Evolutionary conservation across 1,139 yeast species (phyloP).

Genomic region (Suhomyces ambrosiae): DNA sequence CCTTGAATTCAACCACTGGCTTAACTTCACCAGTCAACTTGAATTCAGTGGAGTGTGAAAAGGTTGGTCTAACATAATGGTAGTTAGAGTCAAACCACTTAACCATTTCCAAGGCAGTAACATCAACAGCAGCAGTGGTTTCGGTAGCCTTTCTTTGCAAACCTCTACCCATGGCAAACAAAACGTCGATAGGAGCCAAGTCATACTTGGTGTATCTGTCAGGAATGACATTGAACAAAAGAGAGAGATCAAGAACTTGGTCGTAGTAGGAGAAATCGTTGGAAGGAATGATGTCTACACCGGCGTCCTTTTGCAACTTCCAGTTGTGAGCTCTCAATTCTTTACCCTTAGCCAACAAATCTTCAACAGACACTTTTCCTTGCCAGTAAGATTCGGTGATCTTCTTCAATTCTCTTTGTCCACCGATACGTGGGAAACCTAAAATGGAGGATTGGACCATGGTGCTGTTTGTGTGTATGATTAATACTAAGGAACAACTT

Average conservation of each 20-base stretch:
- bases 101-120: conserved; percentile 99
- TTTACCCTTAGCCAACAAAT: conserved; percentile 89
- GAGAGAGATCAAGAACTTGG: conserved; percentile 90
- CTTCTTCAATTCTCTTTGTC: conserved; percentile 98
- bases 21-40: conserved; percentile 88
- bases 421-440: conserved; percentile 99
- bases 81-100: conserved; percentile 99
- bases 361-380: conserved; percentile 87
- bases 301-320: conserved; percentile 96
- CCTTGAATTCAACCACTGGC: conserved; percentile 96
- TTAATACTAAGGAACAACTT: conserved; percentile 1
- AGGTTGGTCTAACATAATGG: conserved; percentile 99
- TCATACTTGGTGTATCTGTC: conserved; percentile 93
- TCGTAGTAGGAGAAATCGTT: conserved; percentile 98
- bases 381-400: conserved; percentile 99
- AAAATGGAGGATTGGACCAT: conserved; percentile 96
- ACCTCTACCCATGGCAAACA: conserved; percentile 99
- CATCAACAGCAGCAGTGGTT: conserved; percentile 87
- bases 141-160: conserved; percentile 96
- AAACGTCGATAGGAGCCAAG: conserved; percentile 85
- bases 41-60: conserved; percentile 92
- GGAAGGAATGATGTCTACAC: conserved; percentile 95
- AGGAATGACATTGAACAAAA: conserved; percentile 93
- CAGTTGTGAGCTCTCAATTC: conserved; percentile 95
- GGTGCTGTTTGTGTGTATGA: conserved; percentile 14